These are phyloP conservation scores for Coprinellus micaceus DNA, from an alignment of 768 basidiomycete genomes.

Conservation along the genomic window DNA sequence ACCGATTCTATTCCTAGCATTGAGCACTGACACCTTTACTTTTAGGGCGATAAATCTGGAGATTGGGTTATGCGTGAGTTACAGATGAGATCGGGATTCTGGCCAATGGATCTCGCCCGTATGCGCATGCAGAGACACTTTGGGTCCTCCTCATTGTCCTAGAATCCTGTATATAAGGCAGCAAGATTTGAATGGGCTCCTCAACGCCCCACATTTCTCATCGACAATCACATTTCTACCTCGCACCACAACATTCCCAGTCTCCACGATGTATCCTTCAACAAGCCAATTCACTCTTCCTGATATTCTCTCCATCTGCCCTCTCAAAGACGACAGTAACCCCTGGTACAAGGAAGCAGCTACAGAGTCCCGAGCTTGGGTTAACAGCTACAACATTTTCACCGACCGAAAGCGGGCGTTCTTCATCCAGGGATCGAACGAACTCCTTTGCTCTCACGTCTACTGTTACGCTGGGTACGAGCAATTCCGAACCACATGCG, in stretches of 20 bases:
- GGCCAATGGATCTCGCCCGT: slow-evolving; percentile 2
- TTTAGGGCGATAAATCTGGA: slow-evolving; percentile 2
- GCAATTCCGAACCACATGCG: slow-evolving; percentile 56
- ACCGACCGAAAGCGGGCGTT: slow-evolving; percentile 59
- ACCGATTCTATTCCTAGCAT: not conserved
- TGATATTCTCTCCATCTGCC: slow-evolving; percentile 48
- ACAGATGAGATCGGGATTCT: slow-evolving; percentile 10
- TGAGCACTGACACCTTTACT: not conserved
- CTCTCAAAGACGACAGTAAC: slow-evolving; percentile 47
- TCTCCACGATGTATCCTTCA: slow-evolving; percentile 3
- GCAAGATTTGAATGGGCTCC: not conserved
- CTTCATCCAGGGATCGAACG: slow-evolving; percentile 58
- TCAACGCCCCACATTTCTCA: not conserved
- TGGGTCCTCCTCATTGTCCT: not conserved
- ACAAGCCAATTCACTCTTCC: slow-evolving; percentile 46
- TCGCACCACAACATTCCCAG: not conserved
- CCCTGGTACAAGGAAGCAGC: slow-evolving; percentile 54
- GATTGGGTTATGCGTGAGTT: slow-evolving; percentile 1
- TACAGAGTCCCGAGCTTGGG: slow-evolving; percentile 58
- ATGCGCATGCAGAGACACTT: not conserved
- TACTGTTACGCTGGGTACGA: slow-evolving; percentile 58
- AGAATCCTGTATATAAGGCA: not conserved
- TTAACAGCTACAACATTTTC: slow-evolving; percentile 57
- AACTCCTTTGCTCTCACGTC: slow-evolving; percentile 58
- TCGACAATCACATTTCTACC: not conserved